phyloP scores from a whole-genome alignment of 2,329 filamentous ascomycete species.

The Aspergillus jensenii region DNA sequence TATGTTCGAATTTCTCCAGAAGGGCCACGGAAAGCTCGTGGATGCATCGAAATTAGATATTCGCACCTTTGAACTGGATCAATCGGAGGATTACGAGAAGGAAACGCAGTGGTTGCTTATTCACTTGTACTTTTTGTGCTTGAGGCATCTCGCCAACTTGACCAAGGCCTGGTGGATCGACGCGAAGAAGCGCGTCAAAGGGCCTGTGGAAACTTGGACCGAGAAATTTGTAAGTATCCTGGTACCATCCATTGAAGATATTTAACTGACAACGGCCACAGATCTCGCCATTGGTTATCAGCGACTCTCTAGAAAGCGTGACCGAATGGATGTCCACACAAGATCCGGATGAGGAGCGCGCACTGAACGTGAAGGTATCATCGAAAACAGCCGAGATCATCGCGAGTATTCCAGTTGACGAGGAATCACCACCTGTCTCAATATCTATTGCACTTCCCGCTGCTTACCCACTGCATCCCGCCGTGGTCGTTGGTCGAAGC shows the following conservation, averaged over 20 bases:
- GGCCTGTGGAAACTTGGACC: conserved; percentile 81
- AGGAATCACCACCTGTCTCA: conserved; percentile 76
- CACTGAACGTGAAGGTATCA: conserved; percentile 68
- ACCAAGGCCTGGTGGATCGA: conserved; percentile 84
- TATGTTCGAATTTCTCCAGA: conserved; percentile 79
- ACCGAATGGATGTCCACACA: conserved; percentile 43
- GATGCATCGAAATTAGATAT: conserved; percentile 71
- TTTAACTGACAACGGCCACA: conserved; percentile 19
- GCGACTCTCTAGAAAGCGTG: conserved; percentile 41
- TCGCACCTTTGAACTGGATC: conserved; percentile 57
- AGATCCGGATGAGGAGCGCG: conserved; percentile 52
- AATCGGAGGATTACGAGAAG: conserved; percentile 66
- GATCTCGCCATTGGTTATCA: conserved; percentile 45
- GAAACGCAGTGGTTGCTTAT: conserved; percentile 81
- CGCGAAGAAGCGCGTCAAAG: conserved; percentile 74
- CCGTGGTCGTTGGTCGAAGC: conserved; percentile 73
- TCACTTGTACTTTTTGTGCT: conserved; percentile 79
- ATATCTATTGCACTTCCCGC: conserved; percentile 78
- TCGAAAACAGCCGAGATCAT: conserved; percentile 72
- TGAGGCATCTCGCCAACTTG: conserved; percentile 74
- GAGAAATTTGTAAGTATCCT: conserved; percentile 74
- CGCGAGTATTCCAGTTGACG: conserved; percentile 84
- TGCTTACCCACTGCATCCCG: conserved; percentile 78
- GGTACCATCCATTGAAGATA: background rate
- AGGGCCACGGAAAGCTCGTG: conserved; percentile 69